Percentiles rank a stretch among this genome's conserved stretches.
phyloP scores from a whole-genome alignment of 2,329 filamentous ascomycete species.

The Aspergillus hortae region DNA sequence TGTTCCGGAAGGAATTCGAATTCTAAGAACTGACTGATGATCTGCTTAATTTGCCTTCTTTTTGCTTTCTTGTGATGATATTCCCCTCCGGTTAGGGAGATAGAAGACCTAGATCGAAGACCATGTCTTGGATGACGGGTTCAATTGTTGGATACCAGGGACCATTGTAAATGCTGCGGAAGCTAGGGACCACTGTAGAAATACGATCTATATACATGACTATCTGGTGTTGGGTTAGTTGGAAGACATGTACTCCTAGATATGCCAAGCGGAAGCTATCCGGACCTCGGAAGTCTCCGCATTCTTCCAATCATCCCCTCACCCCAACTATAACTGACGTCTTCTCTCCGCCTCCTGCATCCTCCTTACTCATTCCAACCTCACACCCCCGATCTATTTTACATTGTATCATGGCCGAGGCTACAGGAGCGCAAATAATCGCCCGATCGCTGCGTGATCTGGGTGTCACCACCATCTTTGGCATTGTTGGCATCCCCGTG shows the following conservation, averaged over 20 bases:
- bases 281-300: constrained; percentile 5
- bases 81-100: not conserved
- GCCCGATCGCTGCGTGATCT: constrained; percentile 48
- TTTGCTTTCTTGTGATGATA: not conserved
- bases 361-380: not conserved
- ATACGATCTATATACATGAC: not conserved
- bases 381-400: not conserved
- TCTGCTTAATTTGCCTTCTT: constrained; percentile 3
- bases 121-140: not conserved
- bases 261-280: not conserved
- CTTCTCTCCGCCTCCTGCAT: not conserved
- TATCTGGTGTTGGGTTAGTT: not conserved
- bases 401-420: constrained; percentile 18
- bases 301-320: constrained; percentile 3
- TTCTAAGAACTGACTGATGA: constrained; percentile 51
- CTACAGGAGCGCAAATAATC: constrained; percentile 45
- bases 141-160: constrained; percentile 14
- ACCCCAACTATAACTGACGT: not conserved
- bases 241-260: too few species aligned
- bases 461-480: constrained; percentile 51
- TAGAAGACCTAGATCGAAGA: not conserved
- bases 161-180: not conserved
- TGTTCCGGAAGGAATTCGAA: constrained; percentile 86
- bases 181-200: not conserved
- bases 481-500: constrained; percentile 54